A percentile compares a stretch with the other conserved stretches of the same genome.
Evolutionary conservation across 2,329 filamentous ascomycete genomes (phyloP).

Genomic region (Phyllosticta citriasiana): DNA sequence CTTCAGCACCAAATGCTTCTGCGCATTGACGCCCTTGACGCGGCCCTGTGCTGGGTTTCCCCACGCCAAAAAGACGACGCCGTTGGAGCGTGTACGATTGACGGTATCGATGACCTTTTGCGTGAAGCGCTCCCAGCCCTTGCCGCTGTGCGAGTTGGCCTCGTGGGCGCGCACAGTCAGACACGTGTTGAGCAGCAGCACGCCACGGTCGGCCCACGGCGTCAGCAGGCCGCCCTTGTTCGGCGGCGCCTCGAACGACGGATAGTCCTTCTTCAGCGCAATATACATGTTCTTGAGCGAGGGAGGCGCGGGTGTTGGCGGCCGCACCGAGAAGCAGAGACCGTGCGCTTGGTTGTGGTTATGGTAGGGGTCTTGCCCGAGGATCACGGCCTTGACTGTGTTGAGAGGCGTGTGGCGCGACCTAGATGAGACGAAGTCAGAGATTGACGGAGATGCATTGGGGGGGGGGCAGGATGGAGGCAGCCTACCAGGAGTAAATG

Average conservation of each 20-base stretch:
- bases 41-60: slow-evolving; percentile 74
- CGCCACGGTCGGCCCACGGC: slow-evolving; percentile 87
- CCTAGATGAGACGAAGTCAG: slow-evolving; percentile 41
- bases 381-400: slow-evolving; percentile 81
- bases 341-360: slow-evolving; percentile 93
- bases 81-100: slow-evolving; percentile 61
- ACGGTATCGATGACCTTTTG: slow-evolving; percentile 86
- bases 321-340: slow-evolving; percentile 86
- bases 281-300: slow-evolving; percentile 92
- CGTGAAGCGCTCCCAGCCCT: slow-evolving; percentile 89
- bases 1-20: slow-evolving; percentile 71
- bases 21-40: slow-evolving; percentile 60
- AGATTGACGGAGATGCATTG: not conserved
- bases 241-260: slow-evolving; percentile 62
- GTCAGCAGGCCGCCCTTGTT: slow-evolving; percentile 74
- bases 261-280: slow-evolving; percentile 79
- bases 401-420: slow-evolving; percentile 84
- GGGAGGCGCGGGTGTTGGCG: slow-evolving; percentile 78
- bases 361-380: slow-evolving; percentile 97
- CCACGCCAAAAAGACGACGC: slow-evolving; percentile 95
- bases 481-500: slow-evolving; percentile 79
- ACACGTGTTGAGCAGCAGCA: slow-evolving; percentile 89
- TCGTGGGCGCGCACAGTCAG: slow-evolving; percentile 86
- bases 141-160: slow-evolving; percentile 73
- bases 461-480: too few species aligned